Evolutionary conservation across 2,329 filamentous ascomycete genomes (phyloP).

Genomic region (Tolypocladium endophyticum): DNA sequence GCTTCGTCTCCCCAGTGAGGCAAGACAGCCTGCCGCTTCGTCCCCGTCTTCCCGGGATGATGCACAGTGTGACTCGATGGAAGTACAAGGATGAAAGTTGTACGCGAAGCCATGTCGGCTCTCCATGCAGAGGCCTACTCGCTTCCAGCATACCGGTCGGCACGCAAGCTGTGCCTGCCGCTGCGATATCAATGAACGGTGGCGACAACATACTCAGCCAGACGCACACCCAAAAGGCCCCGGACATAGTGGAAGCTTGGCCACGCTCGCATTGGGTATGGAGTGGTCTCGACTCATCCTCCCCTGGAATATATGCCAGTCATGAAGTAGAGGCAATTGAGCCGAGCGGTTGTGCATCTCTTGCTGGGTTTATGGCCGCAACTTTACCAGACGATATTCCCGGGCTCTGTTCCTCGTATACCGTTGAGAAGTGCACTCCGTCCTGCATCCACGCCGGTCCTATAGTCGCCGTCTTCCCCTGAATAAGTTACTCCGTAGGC

Average conservation of each 20-base stretch:
- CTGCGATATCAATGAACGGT: background rate
- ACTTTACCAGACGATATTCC: background rate
- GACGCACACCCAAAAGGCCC: background rate
- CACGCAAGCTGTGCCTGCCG: background rate
- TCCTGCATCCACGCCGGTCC: background rate
- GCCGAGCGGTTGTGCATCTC: background rate
- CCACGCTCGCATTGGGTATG: background rate
- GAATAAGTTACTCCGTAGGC: too few relatives aligned
- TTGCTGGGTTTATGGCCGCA: background rate
- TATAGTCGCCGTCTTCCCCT: background rate
- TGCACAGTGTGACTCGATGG: background rate
- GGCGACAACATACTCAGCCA: background rate
- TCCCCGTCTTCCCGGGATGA: background rate
- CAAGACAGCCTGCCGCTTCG: background rate
- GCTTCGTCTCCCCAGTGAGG: background rate
- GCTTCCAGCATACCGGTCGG: background rate
- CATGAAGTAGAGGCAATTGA: background rate
- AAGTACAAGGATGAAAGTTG: background rate
- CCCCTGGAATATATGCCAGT: background rate
- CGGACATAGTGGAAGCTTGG: background rate
- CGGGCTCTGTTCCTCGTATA: background rate
- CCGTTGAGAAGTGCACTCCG: background rate
- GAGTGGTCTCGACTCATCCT: background rate
- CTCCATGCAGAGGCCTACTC: background rate
- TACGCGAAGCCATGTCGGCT: background rate